Base-by-base conservation (phyloP, 2,329 filamentous ascomycete species). In the Fonsecaea pugnacius region DNA sequence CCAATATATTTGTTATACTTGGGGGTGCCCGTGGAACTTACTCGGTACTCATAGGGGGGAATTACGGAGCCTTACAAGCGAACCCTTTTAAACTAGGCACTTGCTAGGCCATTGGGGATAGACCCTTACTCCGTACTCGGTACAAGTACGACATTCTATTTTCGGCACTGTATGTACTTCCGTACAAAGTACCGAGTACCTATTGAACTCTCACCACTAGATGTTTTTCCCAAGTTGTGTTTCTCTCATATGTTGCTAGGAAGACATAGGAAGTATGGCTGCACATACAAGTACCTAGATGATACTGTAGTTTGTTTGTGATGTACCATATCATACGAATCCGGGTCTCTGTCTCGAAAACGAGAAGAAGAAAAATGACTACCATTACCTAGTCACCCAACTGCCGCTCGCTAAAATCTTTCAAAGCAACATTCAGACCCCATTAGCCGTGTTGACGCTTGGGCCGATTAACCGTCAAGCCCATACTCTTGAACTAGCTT, bases 401-500 rank as follows among this genome's bases (percentile, higher is more conserved):
- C 2, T 24, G 12, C 21, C 18, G 9, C 21, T 24, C 43, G 43
- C 43, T 48, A 48, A 48, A 2, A 30, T 30, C 21, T 21, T 27
- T 48, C 43, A 48, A 48, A 27, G 53, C 40, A 43, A 33, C 56
- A 18, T 30, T 2, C 1, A 18, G n/a, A 43, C 38, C 18, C 16
- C 21, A 21, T 16, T 56, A 38, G 57, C 4, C 8, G 52, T 48
- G 48, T 35, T 30, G 4, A 21, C 18, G 21, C n/a, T n/a, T 9
- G 30, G 14, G 21, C 9, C 52, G 18, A 46, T 62, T 51, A 66
- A 5, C 48, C 58, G 60, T 71, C 71, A 18, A 82, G 71, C 3
- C 69, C 70, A 69, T 84, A 82, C 68, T 84, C 78, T 24, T 66
- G 63, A 61, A 80, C 77, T 63, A 85, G 72, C 67, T 78, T 82